Base-by-base conservation (phyloP, 768 basidiomycete genomes). In the Tylopilus felleus region DNA sequence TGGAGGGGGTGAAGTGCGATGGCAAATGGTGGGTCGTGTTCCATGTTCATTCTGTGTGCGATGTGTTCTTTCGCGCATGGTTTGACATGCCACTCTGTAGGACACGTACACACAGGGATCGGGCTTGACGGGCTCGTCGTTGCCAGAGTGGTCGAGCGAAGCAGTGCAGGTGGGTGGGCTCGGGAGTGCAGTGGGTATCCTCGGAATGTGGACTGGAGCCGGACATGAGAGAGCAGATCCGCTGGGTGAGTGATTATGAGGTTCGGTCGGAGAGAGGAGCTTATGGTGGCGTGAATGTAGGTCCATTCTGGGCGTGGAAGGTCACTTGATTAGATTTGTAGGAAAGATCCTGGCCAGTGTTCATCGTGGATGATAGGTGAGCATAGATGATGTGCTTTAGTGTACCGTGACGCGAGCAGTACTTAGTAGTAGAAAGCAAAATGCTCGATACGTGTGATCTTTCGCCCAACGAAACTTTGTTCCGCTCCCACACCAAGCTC, bases 181-280 rank as follows among this genome's bases (percentile, higher is more conserved):
- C 16, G 80, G 80, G 7, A 80, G 80, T n/a, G 76, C 75, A 0
- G 61, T 74, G 21, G 83, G 84, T 9, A 64, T 81, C 2, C 68
- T 85, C 2, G 83, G 82, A 8, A 60, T 77, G 69, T 83, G 81
- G 81, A 82, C 82, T 0, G 79, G 80, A 8, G 76, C 76, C 14
- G 62, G 62, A 17, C 81, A 83, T 56, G 77, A 77, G 55, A 52
- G 54, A 5, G 65, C 64, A 6, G 77, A 77, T 59, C 78, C 77
- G 2, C 58, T 80, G 2, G 80, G 79, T 73, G 56, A 67, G 69
- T 59, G 13, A 23, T 22, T 13, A 28, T 36, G 6, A 16, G 29
- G 47, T 19, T 35, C 5, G 4, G 5, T 2, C 13, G 16, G 33
- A 16, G 25, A 22, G 35, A 16, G 46, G 14, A 23, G 7, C 33